A percentile compares a stretch with the other conserved stretches of the same genome.
Evolutionary conservation across 2,329 filamentous ascomycete species (phyloP).

Genomic region (Penicillium expansum): DNA sequence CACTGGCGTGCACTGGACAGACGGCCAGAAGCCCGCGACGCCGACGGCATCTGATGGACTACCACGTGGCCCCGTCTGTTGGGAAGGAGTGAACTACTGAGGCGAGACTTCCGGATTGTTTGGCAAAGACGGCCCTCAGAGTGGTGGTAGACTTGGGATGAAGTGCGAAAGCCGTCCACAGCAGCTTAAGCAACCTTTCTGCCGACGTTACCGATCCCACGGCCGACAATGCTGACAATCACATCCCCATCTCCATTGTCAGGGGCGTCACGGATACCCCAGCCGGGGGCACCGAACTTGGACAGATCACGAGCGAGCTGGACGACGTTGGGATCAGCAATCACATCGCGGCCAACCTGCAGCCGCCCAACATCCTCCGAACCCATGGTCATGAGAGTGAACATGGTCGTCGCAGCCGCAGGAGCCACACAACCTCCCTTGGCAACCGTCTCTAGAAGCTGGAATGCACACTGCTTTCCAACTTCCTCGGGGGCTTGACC

Average conservation of each 20-base stretch:
- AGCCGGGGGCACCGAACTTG: slow-evolving; percentile 84
- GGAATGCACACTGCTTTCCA: slow-evolving; percentile 81
- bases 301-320: slow-evolving; percentile 78
- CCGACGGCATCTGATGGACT: slow-evolving; percentile 1
- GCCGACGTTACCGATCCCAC: slow-evolving; percentile 90
- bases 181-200: slow-evolving; percentile 70
- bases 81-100: slow-evolving; percentile 4
- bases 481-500: slow-evolving; percentile 87
- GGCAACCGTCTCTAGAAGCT: slow-evolving; percentile 78
- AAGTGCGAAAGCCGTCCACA: slow-evolving; percentile 1
- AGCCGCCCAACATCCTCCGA: slow-evolving; percentile 90
- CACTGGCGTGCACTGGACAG: slow-evolving; percentile 8
- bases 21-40: slow-evolving; percentile 7
- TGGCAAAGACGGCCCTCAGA: not conserved
- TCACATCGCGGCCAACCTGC: slow-evolving; percentile 73
- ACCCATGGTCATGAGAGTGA: slow-evolving; percentile 96
- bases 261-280: slow-evolving; percentile 77
- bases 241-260: slow-evolving; percentile 66
- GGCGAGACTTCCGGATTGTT: not conserved
- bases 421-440: slow-evolving; percentile 77
- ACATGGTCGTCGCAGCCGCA: slow-evolving; percentile 68
- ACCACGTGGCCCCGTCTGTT: not conserved
- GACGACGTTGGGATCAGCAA: slow-evolving; percentile 77
- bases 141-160: slow-evolving; percentile 5
- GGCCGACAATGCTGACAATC: slow-evolving; percentile 85